phyloP scores from a whole-genome alignment of 140 eudicot species.

The Stevia rebaudiana region DNA sequence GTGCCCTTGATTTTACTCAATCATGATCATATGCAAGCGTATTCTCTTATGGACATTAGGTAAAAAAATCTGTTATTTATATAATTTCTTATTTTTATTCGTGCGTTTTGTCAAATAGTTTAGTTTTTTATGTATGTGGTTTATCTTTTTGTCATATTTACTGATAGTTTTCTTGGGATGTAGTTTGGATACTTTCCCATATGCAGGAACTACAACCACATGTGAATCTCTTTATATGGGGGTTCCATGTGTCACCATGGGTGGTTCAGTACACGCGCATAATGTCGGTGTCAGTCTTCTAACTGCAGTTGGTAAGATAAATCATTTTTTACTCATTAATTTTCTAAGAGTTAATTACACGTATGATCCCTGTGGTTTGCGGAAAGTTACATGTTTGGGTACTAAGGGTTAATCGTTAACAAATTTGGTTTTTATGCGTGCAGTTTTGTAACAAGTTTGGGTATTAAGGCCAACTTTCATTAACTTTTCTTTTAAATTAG shows the following conservation, averaged over 20 bases:
- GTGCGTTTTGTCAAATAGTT: not conserved
- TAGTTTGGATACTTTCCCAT: conserved; percentile 95
- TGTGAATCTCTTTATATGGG: conserved; percentile 98
- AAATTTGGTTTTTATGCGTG: no score
- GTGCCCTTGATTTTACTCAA: conserved; percentile 85
- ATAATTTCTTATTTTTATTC: not conserved
- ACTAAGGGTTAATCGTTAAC: no score
- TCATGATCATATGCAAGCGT: conserved; percentile 98
- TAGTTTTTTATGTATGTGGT: not conserved
- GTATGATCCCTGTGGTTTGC: no score
- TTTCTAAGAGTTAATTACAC: no score
- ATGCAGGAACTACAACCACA: conserved; percentile 97
- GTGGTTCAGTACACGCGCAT: conserved; percentile 87
- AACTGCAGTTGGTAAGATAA: conserved; percentile 66
- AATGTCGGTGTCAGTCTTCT: conserved; percentile 96
- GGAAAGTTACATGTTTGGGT: no score
- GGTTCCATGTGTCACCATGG: conserved; percentile 96
- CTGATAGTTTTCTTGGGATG: conserved; percentile 7
- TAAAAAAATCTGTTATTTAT: conserved; percentile 13
- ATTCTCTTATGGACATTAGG: conserved; percentile 97
- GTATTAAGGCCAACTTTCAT: no score
- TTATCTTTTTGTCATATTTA: not conserved
- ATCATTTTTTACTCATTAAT: no score
- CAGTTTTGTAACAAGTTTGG: no score
- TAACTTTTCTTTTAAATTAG: no score